These are phyloP conservation scores for Microsporum canis DNA, from an alignment of 2,329 filamentous ascomycete species.

Conservation along the genomic window DNA sequence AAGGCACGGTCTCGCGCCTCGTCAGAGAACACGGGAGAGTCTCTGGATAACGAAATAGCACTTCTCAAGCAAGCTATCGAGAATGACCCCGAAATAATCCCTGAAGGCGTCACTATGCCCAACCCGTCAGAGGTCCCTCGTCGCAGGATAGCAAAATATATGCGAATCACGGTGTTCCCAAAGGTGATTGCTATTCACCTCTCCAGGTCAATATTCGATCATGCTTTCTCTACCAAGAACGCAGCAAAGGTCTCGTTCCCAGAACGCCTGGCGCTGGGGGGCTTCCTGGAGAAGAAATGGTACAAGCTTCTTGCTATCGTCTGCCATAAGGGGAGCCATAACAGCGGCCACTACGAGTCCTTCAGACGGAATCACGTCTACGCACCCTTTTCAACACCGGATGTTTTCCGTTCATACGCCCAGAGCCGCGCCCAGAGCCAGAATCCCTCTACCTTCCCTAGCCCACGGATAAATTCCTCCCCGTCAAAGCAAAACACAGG, in stretches of 20 bases:
- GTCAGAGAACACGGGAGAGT: constrained; percentile 42
- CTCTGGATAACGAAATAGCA: constrained; percentile 48
- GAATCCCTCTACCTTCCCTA: constrained; percentile 39
- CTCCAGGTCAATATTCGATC: constrained; percentile 83
- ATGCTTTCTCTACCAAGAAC: constrained; percentile 75
- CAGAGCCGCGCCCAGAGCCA: constrained; percentile 50
- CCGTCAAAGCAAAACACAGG: constrained; percentile 22
- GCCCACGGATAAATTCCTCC: constrained; percentile 36
- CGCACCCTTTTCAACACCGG: constrained; percentile 69
- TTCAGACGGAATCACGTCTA: constrained; percentile 77
- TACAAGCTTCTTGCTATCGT: constrained; percentile 82
- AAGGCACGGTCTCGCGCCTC: constrained; percentile 47
- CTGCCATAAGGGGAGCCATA: constrained; percentile 88
- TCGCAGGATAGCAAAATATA: constrained; percentile 74
- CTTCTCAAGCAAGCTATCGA: constrained; percentile 59
- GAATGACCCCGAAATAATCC: constrained; percentile 68
- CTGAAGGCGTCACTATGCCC: constrained; percentile 62
- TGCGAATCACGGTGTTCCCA: constrained; percentile 75
- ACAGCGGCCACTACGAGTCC: constrained; percentile 94
- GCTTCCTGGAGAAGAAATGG: constrained; percentile 61
- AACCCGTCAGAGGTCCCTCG: constrained; percentile 64
- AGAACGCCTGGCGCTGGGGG: constrained; percentile 71
- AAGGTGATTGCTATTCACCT: constrained; percentile 86
- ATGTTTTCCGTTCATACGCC: constrained; percentile 63
- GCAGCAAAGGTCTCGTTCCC: constrained; percentile 88